Evolutionary conservation across 805 yeast species (phyloP), one percentile per base, ranked within the genome.

Genomic region (Wickerhamomyces silvicola): DNA sequence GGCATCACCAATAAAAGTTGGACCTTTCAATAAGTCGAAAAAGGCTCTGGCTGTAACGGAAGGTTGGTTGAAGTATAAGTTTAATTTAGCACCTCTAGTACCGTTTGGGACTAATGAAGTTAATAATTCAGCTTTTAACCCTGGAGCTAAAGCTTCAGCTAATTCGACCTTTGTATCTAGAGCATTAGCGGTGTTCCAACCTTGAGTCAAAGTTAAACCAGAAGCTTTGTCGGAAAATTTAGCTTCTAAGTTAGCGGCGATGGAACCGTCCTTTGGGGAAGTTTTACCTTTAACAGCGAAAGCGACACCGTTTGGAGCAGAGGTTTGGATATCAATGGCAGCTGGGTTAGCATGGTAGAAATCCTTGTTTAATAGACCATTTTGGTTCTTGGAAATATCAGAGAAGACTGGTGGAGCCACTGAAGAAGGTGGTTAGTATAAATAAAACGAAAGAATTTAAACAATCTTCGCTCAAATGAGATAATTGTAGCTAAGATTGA

Each of bases 101-200:
- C 87, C 86, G 56, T 68, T 71, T 61, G 98, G 98, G 45, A 84
- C 75, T 58, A 83, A 81, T 31, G 84, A 70, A 45, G 97, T 84
- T 59, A 81, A 78, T 56, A 92, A 70, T 66, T 88, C 95, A 50
- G 92, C 81, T 72, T 87, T 90, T 55, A 92, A 75, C 52, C 97
- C 97, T 52, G 94, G 95, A 41, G 96, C 81, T 66, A 90, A 75
- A 52, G 86, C 82, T 64, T 88, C 94, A 38, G 80, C 73, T 54
- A 92, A 74, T 71, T 90, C 97, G 51, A 92, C 73, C 75, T 86
- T 90, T 69, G 97, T 84, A 72, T 77, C 81, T 59, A 92, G 70
- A 45, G 81, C 74, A 65, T 90, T 90, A 63, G 94, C 81, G 52
- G 94, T 85, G 70, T 88, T 81, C 96, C 97, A 88, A 59, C 96